These are phyloP conservation scores for Botrytis squamosa DNA, from an alignment of 2,329 filamentous ascomycete genomes.

Conservation along the genomic window DNA sequence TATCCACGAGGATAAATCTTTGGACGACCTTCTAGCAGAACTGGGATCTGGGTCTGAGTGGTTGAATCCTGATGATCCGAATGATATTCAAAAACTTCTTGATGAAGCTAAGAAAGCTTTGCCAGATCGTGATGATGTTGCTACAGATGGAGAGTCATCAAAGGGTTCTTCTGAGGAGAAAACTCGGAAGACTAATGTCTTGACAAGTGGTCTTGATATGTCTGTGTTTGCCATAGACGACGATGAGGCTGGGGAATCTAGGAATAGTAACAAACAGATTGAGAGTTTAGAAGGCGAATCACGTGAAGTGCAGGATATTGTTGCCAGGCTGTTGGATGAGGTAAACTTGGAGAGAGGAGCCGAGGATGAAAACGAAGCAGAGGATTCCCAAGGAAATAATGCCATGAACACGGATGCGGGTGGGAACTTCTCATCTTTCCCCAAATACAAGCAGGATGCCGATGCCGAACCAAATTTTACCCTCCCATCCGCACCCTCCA, in stretches of 20 bases:
- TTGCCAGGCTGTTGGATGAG: conserved; percentile 37
- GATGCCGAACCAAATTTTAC: conserved; percentile 22
- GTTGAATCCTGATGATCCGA: conserved; percentile 36
- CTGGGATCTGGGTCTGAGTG: conserved; percentile 35
- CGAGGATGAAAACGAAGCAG: conserved; percentile 17
- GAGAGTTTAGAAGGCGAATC: conserved; percentile 32
- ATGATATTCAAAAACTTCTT: conserved; percentile 35
- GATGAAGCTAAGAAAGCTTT: conserved; percentile 33
- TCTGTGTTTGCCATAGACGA: conserved; percentile 43
- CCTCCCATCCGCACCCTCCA: conserved; percentile 34
- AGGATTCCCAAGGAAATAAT: neutral
- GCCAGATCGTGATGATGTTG: conserved; percentile 20
- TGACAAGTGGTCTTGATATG: conserved; percentile 37
- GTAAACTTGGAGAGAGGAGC: conserved; percentile 31
- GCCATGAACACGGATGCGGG: neutral
- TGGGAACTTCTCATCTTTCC: neutral
- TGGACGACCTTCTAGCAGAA: conserved; percentile 38
- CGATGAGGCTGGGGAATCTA: conserved; percentile 44
- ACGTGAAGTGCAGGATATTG: conserved; percentile 37
- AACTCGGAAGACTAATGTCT: conserved; percentile 40
- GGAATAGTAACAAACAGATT: conserved; percentile 43
- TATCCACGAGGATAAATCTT: conserved; percentile 32
- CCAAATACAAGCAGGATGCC: neutral
- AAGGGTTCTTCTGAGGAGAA: neutral
- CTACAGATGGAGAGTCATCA: neutral